Evolutionary conservation across 2,329 filamentous ascomycete genomes (phyloP), one percentile per base, ranked within the genome.

Genomic region (Fusarium sublunatum): DNA sequence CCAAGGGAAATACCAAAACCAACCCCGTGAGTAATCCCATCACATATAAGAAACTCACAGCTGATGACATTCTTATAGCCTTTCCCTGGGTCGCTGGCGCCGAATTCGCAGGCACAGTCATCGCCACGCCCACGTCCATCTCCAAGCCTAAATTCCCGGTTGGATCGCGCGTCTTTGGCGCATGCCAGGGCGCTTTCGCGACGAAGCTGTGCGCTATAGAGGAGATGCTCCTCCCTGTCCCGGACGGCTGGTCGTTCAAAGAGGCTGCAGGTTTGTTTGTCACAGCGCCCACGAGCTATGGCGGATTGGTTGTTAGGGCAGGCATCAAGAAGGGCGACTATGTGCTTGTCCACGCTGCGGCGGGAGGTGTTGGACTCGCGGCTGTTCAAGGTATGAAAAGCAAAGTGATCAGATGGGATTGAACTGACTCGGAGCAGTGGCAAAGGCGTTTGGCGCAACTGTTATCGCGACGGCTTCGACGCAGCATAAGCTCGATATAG

Each of bases 381-480:
- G 94, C 94, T 5, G 93, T 98, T 24, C 94, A 97, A 76, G 88
- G 79, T 81, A 44, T 46, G 77, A 53, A 24, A 13, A 19, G 12
- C 4, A 2, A 13, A 32, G 9, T 4, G 3, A 28, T 19, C 19
- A 19, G 36, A 44, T 2, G 10, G 24, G 10, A 11, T 25, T 0
- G 13, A 25, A 43, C 55, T 68, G 29, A 67, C 40, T 7, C 12
- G 15, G 11, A n/a, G 15, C 42, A 82, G 81, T 98, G 59, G 94
- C 94, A 26, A 97, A 97, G 78, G 94, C 93, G 0, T 88, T 91
- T 47, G 94, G 94, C 7, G 94, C 94, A 9, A 95, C 85, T 4
- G 94, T 98, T n/a, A 89, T 98, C 61, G 94, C 94, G 5, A 97
- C 94, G 0, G 94, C 93, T 0, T 92, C 93, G 2, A 91, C 90